Evolutionary conservation across 2,329 filamentous ascomycete genomes (phyloP).

Genomic region (Calonectria pauciramosa): DNA sequence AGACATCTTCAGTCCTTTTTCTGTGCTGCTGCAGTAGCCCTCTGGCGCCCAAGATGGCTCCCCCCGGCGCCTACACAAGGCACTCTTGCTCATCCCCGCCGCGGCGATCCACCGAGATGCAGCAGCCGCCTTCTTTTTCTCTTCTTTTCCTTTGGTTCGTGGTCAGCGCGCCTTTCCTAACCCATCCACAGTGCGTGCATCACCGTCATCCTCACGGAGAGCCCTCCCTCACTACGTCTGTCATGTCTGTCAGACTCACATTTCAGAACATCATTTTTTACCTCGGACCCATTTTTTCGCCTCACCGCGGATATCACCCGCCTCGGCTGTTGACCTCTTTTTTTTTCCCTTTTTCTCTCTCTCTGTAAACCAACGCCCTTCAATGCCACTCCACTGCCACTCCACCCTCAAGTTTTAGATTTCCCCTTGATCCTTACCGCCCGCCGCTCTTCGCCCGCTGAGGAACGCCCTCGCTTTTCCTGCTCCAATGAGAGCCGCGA

Average conservation of each 20-base stretch:
- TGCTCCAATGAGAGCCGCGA: constrained; percentile 21
- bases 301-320: constrained; percentile 19
- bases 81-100: constrained; percentile 7
- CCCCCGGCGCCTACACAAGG: constrained; percentile 11
- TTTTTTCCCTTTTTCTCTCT: background rate
- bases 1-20: constrained; percentile 41
- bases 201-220: background rate
- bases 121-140: constrained; percentile 7
- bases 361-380: constrained; percentile 6
- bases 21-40: constrained; percentile 41
- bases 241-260: constrained; percentile 24
- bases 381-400: background rate
- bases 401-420: background rate
- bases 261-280: background rate
- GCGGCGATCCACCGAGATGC: constrained; percentile 23
- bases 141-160: constrained; percentile 1
- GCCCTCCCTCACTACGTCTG: no score
- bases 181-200: background rate
- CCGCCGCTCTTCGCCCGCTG: constrained; percentile 21
- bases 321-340: background rate
- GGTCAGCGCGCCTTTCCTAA: constrained; percentile 22
- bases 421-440: constrained; percentile 12
- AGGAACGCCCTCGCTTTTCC: constrained; percentile 12
- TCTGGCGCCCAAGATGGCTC: constrained; percentile 5
- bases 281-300: constrained; percentile 18